These are phyloP conservation scores for Helotiales sp. DNA, from an alignment of 2,329 filamentous ascomycete genomes.

Conservation along the genomic window DNA sequence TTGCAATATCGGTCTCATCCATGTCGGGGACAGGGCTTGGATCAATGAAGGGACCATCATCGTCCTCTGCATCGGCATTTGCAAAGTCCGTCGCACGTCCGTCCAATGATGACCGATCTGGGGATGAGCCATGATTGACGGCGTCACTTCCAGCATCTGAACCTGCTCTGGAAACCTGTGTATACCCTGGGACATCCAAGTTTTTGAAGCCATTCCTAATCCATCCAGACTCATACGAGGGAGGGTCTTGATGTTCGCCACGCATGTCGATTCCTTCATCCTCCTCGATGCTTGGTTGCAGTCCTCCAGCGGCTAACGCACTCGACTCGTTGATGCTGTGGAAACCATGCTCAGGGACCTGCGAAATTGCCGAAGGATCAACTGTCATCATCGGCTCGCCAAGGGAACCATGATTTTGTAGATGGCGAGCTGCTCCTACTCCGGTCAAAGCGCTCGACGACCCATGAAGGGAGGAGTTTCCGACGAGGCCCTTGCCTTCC, in stretches of 20 bases:
- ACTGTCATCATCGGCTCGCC: slow-evolving; percentile 39
- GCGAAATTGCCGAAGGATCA: slow-evolving; percentile 37
- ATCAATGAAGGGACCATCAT: slow-evolving; percentile 33
- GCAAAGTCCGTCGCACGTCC: slow-evolving; percentile 39
- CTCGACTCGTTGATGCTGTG: no score
- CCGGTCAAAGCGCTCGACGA: slow-evolving; percentile 85
- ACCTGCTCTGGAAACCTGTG: slow-evolving; percentile 36
- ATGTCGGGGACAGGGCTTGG: slow-evolving; percentile 39
- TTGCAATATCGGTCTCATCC: slow-evolving; percentile 31
- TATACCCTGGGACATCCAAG: slow-evolving; percentile 23
- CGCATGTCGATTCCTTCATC: slow-evolving; percentile 41
- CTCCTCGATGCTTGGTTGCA: slow-evolving; percentile 40
- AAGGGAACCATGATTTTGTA: slow-evolving; percentile 62
- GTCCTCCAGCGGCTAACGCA: slow-evolving; percentile 23
- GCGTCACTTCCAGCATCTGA: slow-evolving; percentile 41
- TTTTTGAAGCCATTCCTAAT: slow-evolving; percentile 24
- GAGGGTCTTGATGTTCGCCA: slow-evolving; percentile 18
- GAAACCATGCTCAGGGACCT: slow-evolving; percentile 36
- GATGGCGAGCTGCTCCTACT: slow-evolving; percentile 77
- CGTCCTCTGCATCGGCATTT: slow-evolving; percentile 30
- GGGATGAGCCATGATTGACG: slow-evolving; percentile 41
- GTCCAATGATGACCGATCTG: slow-evolving; percentile 29
- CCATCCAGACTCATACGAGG: slow-evolving; percentile 16
- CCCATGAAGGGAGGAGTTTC: slow-evolving; percentile 82
- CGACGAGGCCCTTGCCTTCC: slow-evolving; percentile 87